These are phyloP conservation scores for Paraphaeosphaeria minitans DNA, from an alignment of 2,329 filamentous ascomycete species.

Conservation along the genomic window DNA sequence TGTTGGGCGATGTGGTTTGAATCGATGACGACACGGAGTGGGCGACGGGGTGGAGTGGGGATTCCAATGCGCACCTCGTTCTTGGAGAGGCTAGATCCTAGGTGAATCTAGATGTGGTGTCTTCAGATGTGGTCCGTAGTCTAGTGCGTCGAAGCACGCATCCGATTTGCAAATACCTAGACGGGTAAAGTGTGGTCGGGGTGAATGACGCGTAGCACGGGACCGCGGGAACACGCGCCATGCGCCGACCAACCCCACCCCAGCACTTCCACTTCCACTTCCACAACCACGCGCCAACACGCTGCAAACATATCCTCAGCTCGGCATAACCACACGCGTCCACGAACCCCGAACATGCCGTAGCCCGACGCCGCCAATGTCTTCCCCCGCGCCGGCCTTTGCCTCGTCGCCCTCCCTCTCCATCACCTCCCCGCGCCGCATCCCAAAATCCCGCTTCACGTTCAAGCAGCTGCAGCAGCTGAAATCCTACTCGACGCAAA, in stretches of 20 bases:
- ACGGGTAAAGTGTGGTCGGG: constrained; percentile 25
- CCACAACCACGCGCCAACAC: not conserved
- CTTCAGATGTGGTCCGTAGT: not conserved
- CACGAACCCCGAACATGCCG: constrained; percentile 15
- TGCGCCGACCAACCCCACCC: constrained; percentile 5
- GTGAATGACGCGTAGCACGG: constrained; percentile 44
- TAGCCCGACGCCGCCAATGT: constrained; percentile 41
- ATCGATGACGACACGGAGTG: constrained; percentile 20
- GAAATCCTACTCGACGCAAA: constrained; percentile 70
- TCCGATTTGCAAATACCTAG: not conserved
- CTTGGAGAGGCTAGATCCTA: not conserved
- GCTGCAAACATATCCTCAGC: not conserved
- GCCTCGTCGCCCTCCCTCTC: constrained; percentile 53
- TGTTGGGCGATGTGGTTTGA: not conserved
- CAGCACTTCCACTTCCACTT: not conserved
- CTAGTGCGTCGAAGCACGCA: not conserved
- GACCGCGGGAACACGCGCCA: constrained; percentile 38
- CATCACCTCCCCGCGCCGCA: constrained; percentile 40
- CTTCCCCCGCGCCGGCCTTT: constrained; percentile 55
- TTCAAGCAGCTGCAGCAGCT: constrained; percentile 82
- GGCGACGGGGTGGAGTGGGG: too few relatives aligned
- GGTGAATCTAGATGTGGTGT: not conserved
- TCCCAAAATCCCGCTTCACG: constrained; percentile 73
- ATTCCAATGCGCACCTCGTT: too few relatives aligned
- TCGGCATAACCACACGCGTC: not conserved